Percentiles rank a stretch among this genome's conserved stretches.
phyloP scores from a whole-genome alignment of 1,284 basidiomycete species.

The Moesziomyces parantarcticus region DNA sequence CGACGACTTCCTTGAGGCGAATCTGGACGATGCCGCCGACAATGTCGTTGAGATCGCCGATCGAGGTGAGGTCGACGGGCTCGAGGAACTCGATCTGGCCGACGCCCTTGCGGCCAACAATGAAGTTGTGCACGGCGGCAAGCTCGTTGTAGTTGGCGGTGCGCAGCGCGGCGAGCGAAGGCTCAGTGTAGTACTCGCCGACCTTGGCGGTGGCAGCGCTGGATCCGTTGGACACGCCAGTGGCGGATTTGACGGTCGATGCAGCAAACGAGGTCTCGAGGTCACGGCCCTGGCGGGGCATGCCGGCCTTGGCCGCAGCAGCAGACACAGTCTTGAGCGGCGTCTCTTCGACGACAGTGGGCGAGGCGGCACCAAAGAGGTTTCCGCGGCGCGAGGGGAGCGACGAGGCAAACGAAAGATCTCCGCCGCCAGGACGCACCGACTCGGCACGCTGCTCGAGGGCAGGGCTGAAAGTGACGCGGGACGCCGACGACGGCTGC shows the following conservation, averaged over 20 bases:
- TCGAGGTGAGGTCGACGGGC: conserved; percentile 85
- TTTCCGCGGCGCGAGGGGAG: conserved; percentile 49
- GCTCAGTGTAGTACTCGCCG: conserved; percentile 62
- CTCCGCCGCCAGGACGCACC: conserved; percentile 46
- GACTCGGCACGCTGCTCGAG: conserved; percentile 52
- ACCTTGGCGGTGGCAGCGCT: conserved; percentile 31
- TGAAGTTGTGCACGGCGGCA: conserved; percentile 76
- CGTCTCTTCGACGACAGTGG: conserved; percentile 42
- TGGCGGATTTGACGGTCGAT: conserved; percentile 4
- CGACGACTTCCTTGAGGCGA: conserved; percentile 88
- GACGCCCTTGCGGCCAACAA: conserved; percentile 88
- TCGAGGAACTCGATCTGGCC: conserved; percentile 91
- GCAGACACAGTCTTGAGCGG: conserved; percentile 48
- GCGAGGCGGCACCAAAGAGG: conserved; percentile 30
- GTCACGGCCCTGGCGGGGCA: conserved; percentile 43
- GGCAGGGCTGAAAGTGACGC: conserved; percentile 61
- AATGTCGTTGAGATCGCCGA: conserved; percentile 82
- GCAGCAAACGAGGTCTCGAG: conserved; percentile 47
- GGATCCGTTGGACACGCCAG: conserved; percentile 21
- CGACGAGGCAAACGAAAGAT: conserved; percentile 53
- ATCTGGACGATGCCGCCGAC: conserved; percentile 89
- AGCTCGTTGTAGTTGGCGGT: conserved; percentile 72
- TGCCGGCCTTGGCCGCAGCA: conserved; percentile 34
- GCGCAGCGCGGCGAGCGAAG: conserved; percentile 55
- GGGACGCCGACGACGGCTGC: conserved; percentile 38